These are phyloP conservation scores for Fusarium cicatricum DNA, from an alignment of 2,329 filamentous ascomycete species.

Conservation along the genomic window DNA sequence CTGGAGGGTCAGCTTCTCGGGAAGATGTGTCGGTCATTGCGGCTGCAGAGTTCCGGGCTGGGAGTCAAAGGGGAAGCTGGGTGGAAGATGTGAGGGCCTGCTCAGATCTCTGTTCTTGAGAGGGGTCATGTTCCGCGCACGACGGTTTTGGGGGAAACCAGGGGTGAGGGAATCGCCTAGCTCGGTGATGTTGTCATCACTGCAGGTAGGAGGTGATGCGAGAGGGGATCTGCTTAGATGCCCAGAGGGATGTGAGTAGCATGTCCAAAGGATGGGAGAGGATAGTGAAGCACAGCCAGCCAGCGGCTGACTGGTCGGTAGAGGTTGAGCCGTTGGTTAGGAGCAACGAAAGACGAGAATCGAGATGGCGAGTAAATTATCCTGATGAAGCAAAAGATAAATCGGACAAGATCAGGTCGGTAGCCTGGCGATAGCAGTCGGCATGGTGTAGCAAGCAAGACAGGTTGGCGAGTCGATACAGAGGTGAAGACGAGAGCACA, in stretches of 20 bases:
- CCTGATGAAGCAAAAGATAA: too few relatives aligned
- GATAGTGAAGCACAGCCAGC: too few relatives aligned
- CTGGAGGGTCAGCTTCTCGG: conserved; percentile 30
- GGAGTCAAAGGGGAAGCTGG: background rate
- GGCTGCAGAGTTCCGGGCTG: conserved; percentile 39
- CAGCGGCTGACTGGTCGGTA: too few relatives aligned
- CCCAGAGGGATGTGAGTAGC: too few relatives aligned
- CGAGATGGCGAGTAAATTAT: too few relatives aligned
- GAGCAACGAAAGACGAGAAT: too few relatives aligned
- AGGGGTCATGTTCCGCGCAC: conserved; percentile 31
- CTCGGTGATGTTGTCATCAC: conserved; percentile 42
- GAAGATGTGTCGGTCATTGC: conserved; percentile 48
- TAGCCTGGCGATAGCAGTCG: background rate
- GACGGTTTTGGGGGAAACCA: conserved; percentile 26
- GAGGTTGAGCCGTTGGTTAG: too few relatives aligned
- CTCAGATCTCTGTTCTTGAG: conserved; percentile 62
- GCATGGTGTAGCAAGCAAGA: background rate
- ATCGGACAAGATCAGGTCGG: too few relatives aligned
- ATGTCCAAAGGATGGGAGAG: too few relatives aligned
- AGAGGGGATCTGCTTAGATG: background rate
- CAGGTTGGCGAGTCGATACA: too few relatives aligned
- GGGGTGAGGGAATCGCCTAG: conserved; percentile 30
- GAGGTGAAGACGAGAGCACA: too few relatives aligned
- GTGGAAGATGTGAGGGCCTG: conserved; percentile 38
- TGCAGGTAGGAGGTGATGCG: conserved; percentile 9